A percentile compares a stretch with the other conserved stretches of the same genome.
phyloP scores from a whole-genome alignment of 2,329 filamentous ascomycete species.

The Colletotrichum cuscutae region DNA sequence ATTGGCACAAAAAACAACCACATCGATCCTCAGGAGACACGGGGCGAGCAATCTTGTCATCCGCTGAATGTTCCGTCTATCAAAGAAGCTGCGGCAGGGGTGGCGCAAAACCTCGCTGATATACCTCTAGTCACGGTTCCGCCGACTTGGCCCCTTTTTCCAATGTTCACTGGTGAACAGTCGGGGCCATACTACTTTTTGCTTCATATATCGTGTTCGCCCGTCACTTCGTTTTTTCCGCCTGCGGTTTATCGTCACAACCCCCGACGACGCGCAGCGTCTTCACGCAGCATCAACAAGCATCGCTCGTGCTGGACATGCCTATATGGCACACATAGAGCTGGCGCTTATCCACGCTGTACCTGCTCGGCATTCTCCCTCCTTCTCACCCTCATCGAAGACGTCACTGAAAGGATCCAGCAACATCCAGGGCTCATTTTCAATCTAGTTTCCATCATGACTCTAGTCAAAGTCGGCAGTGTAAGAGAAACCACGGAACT shows the following conservation, averaged over 20 bases:
- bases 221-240: slow-evolving; percentile 16
- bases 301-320: slow-evolving; percentile 1
- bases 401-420: not conserved
- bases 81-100: slow-evolving; percentile 26
- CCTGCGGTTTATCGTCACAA: slow-evolving; percentile 14
- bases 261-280: slow-evolving; percentile 12
- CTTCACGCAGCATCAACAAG: not conserved
- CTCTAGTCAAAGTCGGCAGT: slow-evolving; percentile 85
- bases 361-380: not conserved
- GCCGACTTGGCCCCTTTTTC: slow-evolving; percentile 18
- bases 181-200: slow-evolving; percentile 13
- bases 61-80: slow-evolving; percentile 30
- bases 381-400: slow-evolving; percentile 5
- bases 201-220: slow-evolving; percentile 18
- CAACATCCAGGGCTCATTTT: not conserved
- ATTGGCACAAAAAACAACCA: not conserved
- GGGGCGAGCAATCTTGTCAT: not conserved
- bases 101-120: slow-evolving; percentile 7
- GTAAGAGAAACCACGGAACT: slow-evolving; percentile 99
- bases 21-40: not conserved
- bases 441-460: not conserved
- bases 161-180: slow-evolving; percentile 24
- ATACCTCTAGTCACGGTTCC: slow-evolving; percentile 21
- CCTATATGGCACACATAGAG: not conserved
- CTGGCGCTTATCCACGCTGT: not conserved